These are phyloP conservation scores for Monosporascus cannonballus DNA, from an alignment of 2,329 filamentous ascomycete species.

Conservation along the genomic window DNA sequence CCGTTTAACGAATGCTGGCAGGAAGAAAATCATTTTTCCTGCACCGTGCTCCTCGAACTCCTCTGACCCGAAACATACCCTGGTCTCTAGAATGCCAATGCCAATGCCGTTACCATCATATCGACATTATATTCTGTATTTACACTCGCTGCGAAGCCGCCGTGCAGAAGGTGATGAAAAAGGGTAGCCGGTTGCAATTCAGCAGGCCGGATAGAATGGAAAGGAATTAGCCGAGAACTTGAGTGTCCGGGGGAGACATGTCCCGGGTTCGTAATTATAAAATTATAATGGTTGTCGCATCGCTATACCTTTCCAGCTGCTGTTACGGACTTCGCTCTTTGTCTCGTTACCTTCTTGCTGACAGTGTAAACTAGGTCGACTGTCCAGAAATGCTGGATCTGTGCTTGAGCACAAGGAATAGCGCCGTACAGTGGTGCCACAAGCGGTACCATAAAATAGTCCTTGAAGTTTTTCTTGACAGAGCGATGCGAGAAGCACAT, in stretches of 20 bases:
- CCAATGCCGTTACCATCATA: slow-evolving; percentile 42
- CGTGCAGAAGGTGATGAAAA: slow-evolving; percentile 25
- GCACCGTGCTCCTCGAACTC: slow-evolving; percentile 42
- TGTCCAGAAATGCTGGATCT: slow-evolving; percentile 65
- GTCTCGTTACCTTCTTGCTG: slow-evolving; percentile 59
- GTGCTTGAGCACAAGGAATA: slow-evolving; percentile 61
- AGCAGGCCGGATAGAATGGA: slow-evolving; percentile 18
- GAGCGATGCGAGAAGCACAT: slow-evolving; percentile 59
- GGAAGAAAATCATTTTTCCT: slow-evolving; percentile 28
- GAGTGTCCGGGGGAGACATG: slow-evolving; percentile 4
- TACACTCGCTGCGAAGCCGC: slow-evolving; percentile 35
- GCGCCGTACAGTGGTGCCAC: slow-evolving; percentile 64
- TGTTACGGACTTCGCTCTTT: slow-evolving; percentile 39
- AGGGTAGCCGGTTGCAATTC: slow-evolving; percentile 22
- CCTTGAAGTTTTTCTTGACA: slow-evolving; percentile 49
- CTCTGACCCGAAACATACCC: slow-evolving; percentile 33
- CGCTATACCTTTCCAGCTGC: slow-evolving; percentile 40
- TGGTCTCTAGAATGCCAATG: slow-evolving; percentile 42
- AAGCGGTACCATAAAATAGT: slow-evolving; percentile 60
- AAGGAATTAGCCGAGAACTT: slow-evolving; percentile 20
- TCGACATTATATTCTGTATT: slow-evolving; percentile 45
- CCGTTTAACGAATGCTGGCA: slow-evolving; percentile 40
- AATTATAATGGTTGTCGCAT: slow-evolving; percentile 6
- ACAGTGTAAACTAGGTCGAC: slow-evolving; percentile 64
- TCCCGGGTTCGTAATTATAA: slow-evolving; percentile 12